A percentile compares a stretch with the other conserved stretches of the same genome.
Evolutionary conservation across 2,329 filamentous ascomycete species (phyloP).

Genomic region (Aspergillus carbonarius): DNA sequence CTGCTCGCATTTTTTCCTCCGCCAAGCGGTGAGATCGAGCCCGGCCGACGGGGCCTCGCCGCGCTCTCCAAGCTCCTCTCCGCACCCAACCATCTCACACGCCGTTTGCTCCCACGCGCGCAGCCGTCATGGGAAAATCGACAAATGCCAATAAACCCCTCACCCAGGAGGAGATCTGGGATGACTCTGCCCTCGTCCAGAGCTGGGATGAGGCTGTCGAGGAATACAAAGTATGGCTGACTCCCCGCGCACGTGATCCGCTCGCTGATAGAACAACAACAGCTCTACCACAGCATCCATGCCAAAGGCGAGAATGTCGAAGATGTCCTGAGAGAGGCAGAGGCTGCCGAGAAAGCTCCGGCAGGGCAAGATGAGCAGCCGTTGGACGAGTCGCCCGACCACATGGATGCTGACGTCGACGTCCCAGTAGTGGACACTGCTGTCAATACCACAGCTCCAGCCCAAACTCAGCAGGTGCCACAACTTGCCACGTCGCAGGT

Average conservation of each 20-base stretch:
- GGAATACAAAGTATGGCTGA: conserved; percentile 72
- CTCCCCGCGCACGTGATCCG: conserved; percentile 28
- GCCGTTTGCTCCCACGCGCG: not conserved
- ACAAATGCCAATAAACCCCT: conserved; percentile 43
- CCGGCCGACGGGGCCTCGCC: conserved; percentile 10
- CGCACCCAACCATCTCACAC: conserved; percentile 3
- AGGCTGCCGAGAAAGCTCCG: conserved; percentile 28
- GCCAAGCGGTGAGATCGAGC: conserved; percentile 30
- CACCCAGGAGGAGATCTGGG: conserved; percentile 76
- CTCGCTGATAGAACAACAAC: conserved; percentile 20
- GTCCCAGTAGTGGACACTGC: not conserved
- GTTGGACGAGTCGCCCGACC: conserved; percentile 7
- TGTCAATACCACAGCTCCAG: not conserved
- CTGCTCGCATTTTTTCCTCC: conserved; percentile 19
- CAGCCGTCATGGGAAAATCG: conserved; percentile 41
- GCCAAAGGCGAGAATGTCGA: conserved; percentile 69
- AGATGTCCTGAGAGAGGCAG: conserved; percentile 54
- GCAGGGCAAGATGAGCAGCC: conserved; percentile 4
- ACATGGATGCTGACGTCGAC: conserved; percentile 17
- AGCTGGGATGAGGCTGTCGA: conserved; percentile 82
- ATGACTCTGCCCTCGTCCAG: conserved; percentile 74
- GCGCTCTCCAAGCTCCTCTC: not conserved
- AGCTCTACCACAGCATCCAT: conserved; percentile 85
- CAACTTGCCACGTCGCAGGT: conserved; percentile 7
- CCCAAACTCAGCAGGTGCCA: conserved; percentile 6